Percentiles rank a stretch among this genome's conserved stretches.
phyloP scores from a whole-genome alignment of 192 early-diverging fungal species.

The Entophlyctis luteolus region DNA sequence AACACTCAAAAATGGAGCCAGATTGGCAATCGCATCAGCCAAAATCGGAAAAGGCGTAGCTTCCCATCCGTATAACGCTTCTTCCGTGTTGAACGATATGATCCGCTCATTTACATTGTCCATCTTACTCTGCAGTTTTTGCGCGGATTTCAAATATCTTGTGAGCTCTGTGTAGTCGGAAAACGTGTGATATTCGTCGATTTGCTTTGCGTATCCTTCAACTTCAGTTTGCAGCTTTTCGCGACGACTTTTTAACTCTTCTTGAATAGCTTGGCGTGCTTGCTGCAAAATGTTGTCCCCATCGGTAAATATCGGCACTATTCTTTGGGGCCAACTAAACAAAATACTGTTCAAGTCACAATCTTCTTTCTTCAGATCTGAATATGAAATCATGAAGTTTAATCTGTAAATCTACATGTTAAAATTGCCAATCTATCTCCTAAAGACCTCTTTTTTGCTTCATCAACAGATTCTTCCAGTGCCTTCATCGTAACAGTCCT shows the following conservation, averaged over 20 bases:
- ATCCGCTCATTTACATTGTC: constrained; percentile 52
- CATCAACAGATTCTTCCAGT: constrained; percentile 55
- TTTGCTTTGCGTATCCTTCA: constrained; percentile 56
- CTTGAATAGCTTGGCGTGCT: constrained; percentile 49
- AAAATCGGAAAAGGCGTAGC: constrained; percentile 48
- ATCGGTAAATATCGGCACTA: constrained; percentile 49
- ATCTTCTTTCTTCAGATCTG: constrained; percentile 53
- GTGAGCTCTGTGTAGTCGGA: constrained; percentile 58
- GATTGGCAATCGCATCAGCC: constrained; percentile 33
- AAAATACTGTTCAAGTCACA: constrained; percentile 55
- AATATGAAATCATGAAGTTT: constrained; percentile 59
- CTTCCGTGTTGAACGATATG: constrained; percentile 50
- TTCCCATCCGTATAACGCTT: constrained; percentile 59
- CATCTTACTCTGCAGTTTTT: constrained; percentile 53
- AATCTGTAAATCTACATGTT: constrained; percentile 31
- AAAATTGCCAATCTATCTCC: constrained; percentile 8
- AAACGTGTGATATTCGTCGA: constrained; percentile 57
- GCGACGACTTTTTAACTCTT: constrained; percentile 52
- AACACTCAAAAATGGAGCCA: constrained; percentile 52
- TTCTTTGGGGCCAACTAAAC: constrained; percentile 57
- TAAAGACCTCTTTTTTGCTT: constrained; percentile 50
- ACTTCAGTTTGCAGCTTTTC: constrained; percentile 52
- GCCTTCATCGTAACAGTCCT: constrained; percentile 37
- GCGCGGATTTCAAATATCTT: constrained; percentile 58
- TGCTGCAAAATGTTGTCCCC: constrained; percentile 43